Evolutionary conservation across 441 rosid species (phyloP).

Genomic region (Adansonia madagascariensis): DNA sequence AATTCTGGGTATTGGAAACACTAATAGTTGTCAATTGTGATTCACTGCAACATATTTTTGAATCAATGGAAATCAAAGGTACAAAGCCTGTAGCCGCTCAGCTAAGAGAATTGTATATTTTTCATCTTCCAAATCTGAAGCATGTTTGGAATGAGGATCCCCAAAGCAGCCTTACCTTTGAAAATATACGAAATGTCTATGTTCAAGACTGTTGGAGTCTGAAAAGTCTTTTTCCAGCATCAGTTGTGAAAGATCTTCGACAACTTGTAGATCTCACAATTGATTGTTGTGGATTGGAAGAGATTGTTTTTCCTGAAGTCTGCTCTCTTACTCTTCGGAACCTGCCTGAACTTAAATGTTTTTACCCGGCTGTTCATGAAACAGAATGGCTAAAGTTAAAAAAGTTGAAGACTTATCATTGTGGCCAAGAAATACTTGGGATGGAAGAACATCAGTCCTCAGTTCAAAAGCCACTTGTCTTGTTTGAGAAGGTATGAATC

Average conservation of each 20-base stretch:
- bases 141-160: conserved; percentile 35
- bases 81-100: not conserved
- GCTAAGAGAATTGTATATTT: not conserved
- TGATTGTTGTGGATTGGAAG: conserved; percentile 24
- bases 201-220: conserved; percentile 24
- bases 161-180: conserved; percentile 22
- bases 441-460: conserved; percentile 11
- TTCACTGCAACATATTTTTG: conserved; percentile 37
- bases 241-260: conserved; percentile 22
- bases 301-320: conserved; percentile 31
- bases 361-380: conserved; percentile 15
- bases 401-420: conserved; percentile 10
- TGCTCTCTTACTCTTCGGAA: conserved; percentile 6
- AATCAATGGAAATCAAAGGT: not conserved
- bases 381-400: conserved; percentile 25
- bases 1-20: not conserved
- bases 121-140: conserved; percentile 34
- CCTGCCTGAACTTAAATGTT: conserved; percentile 26
- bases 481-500: conserved; percentile 7
- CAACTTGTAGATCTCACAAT: conserved; percentile 26
- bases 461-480: not conserved
- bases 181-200: not conserved
- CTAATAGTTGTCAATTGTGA: conserved; percentile 11
- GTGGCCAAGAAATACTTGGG: conserved; percentile 16
- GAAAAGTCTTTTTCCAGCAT: conserved; percentile 33